Evolutionary conservation across 2,329 filamentous ascomycete species (phyloP).

Genomic region (Epichloe hybrida): DNA sequence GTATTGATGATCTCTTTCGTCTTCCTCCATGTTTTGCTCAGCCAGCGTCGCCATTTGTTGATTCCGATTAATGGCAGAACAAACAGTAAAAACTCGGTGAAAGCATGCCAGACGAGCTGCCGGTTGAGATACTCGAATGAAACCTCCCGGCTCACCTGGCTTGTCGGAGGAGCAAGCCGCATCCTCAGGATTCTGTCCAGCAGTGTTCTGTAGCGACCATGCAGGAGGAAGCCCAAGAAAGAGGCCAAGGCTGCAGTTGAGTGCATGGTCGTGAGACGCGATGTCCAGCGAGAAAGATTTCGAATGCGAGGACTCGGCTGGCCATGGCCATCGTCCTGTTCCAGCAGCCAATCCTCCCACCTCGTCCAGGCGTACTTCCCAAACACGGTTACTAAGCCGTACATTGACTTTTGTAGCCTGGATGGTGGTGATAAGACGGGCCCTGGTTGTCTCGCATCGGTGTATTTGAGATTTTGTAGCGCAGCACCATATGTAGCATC

Average conservation of each 20-base stretch:
- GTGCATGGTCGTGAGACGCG: conserved; percentile 56
- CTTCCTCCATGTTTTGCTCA: conserved; percentile 75
- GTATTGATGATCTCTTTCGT: conserved; percentile 51
- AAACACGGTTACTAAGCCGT: conserved; percentile 74
- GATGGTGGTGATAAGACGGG: conserved; percentile 56
- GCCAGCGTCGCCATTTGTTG: conserved; percentile 79
- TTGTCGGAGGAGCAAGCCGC: conserved; percentile 71
- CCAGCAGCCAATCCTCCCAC: conserved; percentile 77
- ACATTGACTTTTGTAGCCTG: conserved; percentile 69
- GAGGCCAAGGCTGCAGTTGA: conserved; percentile 71
- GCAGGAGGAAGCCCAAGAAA: conserved; percentile 81
- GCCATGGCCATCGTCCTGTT: conserved; percentile 63
- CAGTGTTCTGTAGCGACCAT: conserved; percentile 81
- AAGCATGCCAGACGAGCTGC: conserved; percentile 98
- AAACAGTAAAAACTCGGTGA: conserved; percentile 96
- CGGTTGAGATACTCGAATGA: conserved; percentile 96
- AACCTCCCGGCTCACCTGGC: conserved; percentile 77
- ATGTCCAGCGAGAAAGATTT: conserved; percentile 56
- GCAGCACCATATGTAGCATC: conserved; percentile 89
- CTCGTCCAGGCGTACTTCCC: conserved; percentile 84
- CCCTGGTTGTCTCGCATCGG: conserved; percentile 59
- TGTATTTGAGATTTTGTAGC: conserved; percentile 81
- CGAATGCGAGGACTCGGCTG: conserved; percentile 37
- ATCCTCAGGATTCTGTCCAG: conserved; percentile 75
- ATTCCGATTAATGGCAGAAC: conserved; percentile 94